Evolutionary conservation across 2,329 filamentous ascomycete genomes (phyloP).

Genomic region (Fusarium camptoceras): DNA sequence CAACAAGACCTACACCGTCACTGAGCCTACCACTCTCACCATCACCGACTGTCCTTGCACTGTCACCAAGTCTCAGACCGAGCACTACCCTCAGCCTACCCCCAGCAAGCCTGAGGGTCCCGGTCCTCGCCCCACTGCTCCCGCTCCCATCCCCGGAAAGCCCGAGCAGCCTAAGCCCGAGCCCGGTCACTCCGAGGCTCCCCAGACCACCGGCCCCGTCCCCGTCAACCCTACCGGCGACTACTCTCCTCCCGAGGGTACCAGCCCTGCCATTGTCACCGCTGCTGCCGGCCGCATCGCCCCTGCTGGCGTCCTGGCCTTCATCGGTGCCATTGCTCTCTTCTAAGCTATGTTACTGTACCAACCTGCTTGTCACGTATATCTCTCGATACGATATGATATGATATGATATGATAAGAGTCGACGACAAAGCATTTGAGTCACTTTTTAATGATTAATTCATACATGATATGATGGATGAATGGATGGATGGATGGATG

Average conservation of each 20-base stretch:
- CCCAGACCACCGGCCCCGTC: slow-evolving; percentile 30
- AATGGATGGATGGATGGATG: slow-evolving; percentile 15
- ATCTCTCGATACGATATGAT: slow-evolving; percentile 8
- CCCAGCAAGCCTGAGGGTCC: slow-evolving; percentile 16
- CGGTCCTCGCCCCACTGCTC: slow-evolving; percentile 12
- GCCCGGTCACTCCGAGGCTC: not conserved
- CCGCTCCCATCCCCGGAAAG: slow-evolving; percentile 8
- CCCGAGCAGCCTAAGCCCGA: slow-evolving; percentile 1
- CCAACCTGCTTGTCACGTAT: slow-evolving; percentile 5
- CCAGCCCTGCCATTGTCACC: slow-evolving; percentile 65
- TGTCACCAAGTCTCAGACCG: slow-evolving; percentile 33
- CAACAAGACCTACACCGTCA: slow-evolving; percentile 46
- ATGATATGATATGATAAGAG: slow-evolving; percentile 2
- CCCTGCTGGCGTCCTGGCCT: slow-evolving; percentile 59
- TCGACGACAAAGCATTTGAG: slow-evolving; percentile 21
- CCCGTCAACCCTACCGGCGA: slow-evolving; percentile 31
- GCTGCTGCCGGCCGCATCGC: slow-evolving; percentile 63
- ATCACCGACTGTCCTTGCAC: slow-evolving; percentile 36
- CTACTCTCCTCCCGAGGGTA: slow-evolving; percentile 53
- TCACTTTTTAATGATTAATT: slow-evolving; percentile 33
- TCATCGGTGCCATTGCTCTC: slow-evolving; percentile 69
- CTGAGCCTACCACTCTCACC: slow-evolving; percentile 27
- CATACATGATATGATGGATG: slow-evolving; percentile 12
- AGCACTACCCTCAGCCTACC: slow-evolving; percentile 45
- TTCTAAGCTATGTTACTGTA: slow-evolving; percentile 58